phyloP scores from a whole-genome alignment of 352 stramenopile species.

The Globisporangium nodosum region DNA sequence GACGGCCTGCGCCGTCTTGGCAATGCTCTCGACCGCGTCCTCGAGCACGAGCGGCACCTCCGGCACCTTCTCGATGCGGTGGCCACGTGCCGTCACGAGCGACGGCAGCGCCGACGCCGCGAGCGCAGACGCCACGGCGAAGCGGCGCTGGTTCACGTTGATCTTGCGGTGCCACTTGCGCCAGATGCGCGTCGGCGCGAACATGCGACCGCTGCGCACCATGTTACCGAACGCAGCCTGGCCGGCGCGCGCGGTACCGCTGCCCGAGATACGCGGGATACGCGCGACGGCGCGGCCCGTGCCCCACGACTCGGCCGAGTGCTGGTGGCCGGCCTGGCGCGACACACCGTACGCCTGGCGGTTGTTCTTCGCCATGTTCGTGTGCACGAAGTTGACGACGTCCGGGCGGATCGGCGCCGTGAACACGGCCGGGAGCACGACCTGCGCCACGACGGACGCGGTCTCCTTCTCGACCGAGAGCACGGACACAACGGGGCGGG shows the following conservation, averaged over 20 bases:
- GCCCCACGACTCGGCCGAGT: slow-evolving; percentile 98
- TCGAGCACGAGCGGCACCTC: slow-evolving; percentile 98
- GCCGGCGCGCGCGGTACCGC: slow-evolving; percentile 96
- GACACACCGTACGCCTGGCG: slow-evolving; percentile 98
- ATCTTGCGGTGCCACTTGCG: slow-evolving; percentile 99
- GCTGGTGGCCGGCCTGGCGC: slow-evolving; percentile 94
- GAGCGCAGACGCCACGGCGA: slow-evolving; percentile 96
- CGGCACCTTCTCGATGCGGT: slow-evolving; percentile 96
- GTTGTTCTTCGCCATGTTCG: slow-evolving; percentile 99
- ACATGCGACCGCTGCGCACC: slow-evolving; percentile 98
- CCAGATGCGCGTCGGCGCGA: slow-evolving; percentile 98
- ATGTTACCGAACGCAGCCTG: slow-evolving; percentile 99
- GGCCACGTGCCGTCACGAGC: slow-evolving; percentile 97
- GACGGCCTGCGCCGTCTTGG: slow-evolving; percentile 95
- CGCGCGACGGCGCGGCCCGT: slow-evolving; percentile 98
- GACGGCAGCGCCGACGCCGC: slow-evolving; percentile 95
- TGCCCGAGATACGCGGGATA: slow-evolving; percentile 98
- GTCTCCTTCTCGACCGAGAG: slow-evolving; percentile 84
- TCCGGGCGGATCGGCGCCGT: slow-evolving; percentile 97
- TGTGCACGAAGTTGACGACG: slow-evolving; percentile 99
- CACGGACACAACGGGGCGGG: slow-evolving; percentile 94
- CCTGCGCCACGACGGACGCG: slow-evolving; percentile 82
- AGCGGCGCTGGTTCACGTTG: slow-evolving; percentile 97
- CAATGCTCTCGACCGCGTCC: slow-evolving; percentile 87
- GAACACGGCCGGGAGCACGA: slow-evolving; percentile 94